Base-by-base conservation (phyloP, 495 filamentous ascomycete genomes). In the Massariosphaeria phaeospora region DNA sequence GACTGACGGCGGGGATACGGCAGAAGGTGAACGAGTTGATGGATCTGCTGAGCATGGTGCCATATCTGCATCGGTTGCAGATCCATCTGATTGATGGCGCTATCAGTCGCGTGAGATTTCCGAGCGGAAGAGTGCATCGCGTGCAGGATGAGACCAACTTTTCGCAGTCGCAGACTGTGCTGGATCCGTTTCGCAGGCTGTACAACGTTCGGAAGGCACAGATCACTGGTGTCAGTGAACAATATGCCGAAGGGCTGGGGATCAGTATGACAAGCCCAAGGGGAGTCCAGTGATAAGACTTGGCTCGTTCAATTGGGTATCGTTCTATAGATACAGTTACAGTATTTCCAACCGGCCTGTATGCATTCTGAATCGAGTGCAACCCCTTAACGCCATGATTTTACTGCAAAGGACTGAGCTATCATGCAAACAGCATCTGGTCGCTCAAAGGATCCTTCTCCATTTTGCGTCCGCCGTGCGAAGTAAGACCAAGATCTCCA, bases 381-480 rank as follows among this genome's bases (percentile, higher is more conserved):
- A 23, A 38, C 17, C 17, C 40, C 40, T 17, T 24, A 55, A 55
- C 51, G 41, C 51, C 51, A 17, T 47, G 10, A 26, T 36, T 38
- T 45, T 55, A 12, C 18, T 25, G 13, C 17, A 13, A 3, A 15
- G 40, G 26, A 17, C 18, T 20, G 48, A 33, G 29, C 21, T 17
- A 48, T 67, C 50, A 96, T 67, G 83, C 83, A 76, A 96, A 98
- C 38, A 98, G 70, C 55, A 84, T 76, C 53, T 79, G 78, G 54
- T 84, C 85, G 72, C 95, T 93, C 67, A 97, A 72, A 58, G 83
- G 84, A 71, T 84, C 82, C 57, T 73, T 78, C 61, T 79, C 74
- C 54, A 71, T 75, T 70, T 75, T 72, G 54, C 72, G 76, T 7
- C 76, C 78, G n/a, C 80, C 82, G 26, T 81, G 80, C 4, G 74